Conservation (phyloP, 495 filamentous ascomycete genomes). For the Aspergillus panamensis region DNA sequence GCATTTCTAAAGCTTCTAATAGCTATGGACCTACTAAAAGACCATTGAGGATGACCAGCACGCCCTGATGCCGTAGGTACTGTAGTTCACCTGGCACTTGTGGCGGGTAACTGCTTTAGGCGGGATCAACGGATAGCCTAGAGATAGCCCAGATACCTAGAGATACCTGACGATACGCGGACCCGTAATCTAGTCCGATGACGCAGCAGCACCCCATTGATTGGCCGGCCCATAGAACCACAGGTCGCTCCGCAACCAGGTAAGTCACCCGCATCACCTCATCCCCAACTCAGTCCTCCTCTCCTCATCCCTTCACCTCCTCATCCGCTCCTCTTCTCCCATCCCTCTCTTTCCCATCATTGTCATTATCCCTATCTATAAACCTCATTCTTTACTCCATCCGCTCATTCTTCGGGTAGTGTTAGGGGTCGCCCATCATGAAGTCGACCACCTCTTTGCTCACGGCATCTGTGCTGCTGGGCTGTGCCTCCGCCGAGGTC, state of each 20-base stretch:
- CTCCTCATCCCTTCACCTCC: constrained; percentile 14
- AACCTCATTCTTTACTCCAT: constrained; percentile 11
- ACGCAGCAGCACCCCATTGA: constrained; percentile 22
- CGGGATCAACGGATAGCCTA: constrained; percentile 17
- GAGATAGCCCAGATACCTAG: no score
- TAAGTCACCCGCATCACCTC: constrained; percentile 21
- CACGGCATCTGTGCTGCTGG: constrained; percentile 76
- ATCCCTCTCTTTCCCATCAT: constrained; percentile 21
- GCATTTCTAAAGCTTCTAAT: no score
- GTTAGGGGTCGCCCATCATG: constrained; percentile 53
- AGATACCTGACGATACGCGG: neutral
- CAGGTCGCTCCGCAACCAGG: constrained; percentile 29
- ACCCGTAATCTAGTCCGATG: constrained; percentile 22
- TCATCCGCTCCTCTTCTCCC: constrained; percentile 15
- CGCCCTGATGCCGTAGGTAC: no score
- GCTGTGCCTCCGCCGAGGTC: constrained; percentile 75
- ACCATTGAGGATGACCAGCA: no score
- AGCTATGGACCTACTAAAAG: no score
- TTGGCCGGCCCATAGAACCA: constrained; percentile 19
- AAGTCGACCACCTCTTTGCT: constrained; percentile 71
- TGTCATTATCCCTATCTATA: constrained; percentile 19
- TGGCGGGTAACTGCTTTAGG: neutral
- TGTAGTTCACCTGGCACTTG: no score
- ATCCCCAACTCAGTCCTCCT: constrained; percentile 8
- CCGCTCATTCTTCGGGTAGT: constrained; percentile 13